Percentiles rank a stretch among this genome's conserved stretches.
phyloP scores from a whole-genome alignment of 495 filamentous ascomycete species.

The Podospora bellae-mahoneyi region DNA sequence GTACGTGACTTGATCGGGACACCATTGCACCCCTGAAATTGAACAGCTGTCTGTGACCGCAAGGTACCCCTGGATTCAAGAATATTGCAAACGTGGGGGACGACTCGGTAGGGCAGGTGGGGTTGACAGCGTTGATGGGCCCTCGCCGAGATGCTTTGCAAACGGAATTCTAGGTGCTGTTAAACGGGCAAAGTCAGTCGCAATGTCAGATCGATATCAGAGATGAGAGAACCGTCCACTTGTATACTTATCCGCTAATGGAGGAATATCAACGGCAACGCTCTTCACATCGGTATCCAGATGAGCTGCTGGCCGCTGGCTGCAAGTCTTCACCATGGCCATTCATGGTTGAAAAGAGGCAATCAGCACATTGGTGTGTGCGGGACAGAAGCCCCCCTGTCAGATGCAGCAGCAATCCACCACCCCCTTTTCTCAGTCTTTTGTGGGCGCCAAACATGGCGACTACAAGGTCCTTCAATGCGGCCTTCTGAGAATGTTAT shows the following conservation, averaged over 20 bases:
- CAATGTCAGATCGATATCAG: not conserved
- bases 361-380: not conserved
- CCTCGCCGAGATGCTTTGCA: not conserved
- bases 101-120: not conserved
- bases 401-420: constrained; percentile 18
- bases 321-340: not conserved
- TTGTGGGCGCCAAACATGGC: not conserved
- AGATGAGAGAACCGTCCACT: not conserved
- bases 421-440: constrained; percentile 8
- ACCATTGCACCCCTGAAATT: not conserved
- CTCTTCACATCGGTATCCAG: not conserved
- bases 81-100: constrained; percentile 3
- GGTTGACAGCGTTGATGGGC: not conserved
- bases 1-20: constrained; percentile 11
- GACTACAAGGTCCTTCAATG: not conserved
- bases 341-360: not conserved
- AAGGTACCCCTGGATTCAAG: constrained; percentile 5
- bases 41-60: not conserved
- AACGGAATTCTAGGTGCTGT: not conserved
- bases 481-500: not conserved
- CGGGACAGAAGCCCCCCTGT: constrained; percentile 16
- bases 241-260: not conserved
- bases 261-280: not conserved
- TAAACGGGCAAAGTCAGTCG: not conserved
- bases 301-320: not conserved